phyloP scores from a whole-genome alignment of 768 basidiomycete species.

The Boletus sp. region DNA sequence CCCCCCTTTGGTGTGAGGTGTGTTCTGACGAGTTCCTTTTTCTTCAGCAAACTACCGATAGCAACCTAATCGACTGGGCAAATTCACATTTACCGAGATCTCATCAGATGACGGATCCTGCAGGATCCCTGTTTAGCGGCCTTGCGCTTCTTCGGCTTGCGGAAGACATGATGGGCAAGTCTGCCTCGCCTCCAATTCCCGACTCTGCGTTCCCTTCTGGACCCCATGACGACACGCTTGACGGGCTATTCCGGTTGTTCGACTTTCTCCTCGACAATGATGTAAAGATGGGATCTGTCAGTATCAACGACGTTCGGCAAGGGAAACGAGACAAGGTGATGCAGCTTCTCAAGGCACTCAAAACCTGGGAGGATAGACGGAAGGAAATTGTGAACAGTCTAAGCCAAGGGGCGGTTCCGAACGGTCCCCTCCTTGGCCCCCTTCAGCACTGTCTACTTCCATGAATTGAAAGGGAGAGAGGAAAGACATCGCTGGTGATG shows the following conservation, averaged over 20 bases:
- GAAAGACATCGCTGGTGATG: not conserved
- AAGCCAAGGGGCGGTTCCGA: slow-evolving; percentile 33
- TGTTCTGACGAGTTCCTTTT: not conserved
- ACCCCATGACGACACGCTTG: slow-evolving; percentile 72
- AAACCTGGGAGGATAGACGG: slow-evolving; percentile 77
- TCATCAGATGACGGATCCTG: slow-evolving; percentile 50
- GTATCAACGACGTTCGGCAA: slow-evolving; percentile 88
- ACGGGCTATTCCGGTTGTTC: slow-evolving; percentile 84
- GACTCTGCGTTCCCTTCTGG: slow-evolving; percentile 75
- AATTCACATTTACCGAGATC: slow-evolving; percentile 74
- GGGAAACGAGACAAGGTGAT: slow-evolving; percentile 80
- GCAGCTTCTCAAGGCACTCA: slow-evolving; percentile 74
- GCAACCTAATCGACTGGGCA: slow-evolving; percentile 78
- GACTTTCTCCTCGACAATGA: slow-evolving; percentile 92
- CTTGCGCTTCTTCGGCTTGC: slow-evolving; percentile 81
- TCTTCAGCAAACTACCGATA: slow-evolving; percentile 35
- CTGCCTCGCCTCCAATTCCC: slow-evolving; percentile 66
- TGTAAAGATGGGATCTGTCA: slow-evolving; percentile 86
- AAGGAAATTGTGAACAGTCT: slow-evolving; percentile 52
- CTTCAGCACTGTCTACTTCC: not conserved
- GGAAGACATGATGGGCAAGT: slow-evolving; percentile 69
- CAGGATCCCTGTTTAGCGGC: slow-evolving; percentile 54
- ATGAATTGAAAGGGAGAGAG: not conserved
- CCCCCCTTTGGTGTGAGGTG: not conserved
- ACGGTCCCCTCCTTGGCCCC: not conserved